These are phyloP conservation scores for Cordyceps tenuipes DNA, from an alignment of 2,329 filamentous ascomycete genomes.

Conservation along the genomic window DNA sequence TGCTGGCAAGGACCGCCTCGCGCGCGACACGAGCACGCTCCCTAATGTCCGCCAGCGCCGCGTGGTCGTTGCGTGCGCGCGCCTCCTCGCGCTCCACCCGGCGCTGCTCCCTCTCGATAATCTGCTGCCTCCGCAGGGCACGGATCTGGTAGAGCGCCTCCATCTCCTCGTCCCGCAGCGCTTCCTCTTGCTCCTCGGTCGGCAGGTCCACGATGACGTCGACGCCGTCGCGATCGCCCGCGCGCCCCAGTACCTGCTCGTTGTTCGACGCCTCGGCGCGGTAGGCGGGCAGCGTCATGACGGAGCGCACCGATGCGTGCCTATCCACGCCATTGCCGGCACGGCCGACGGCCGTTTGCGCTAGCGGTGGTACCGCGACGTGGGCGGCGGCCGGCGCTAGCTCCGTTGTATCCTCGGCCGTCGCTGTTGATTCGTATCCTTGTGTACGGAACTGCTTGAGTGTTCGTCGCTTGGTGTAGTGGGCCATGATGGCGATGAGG, in stretches of 20 bases:
- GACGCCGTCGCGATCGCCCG: constrained; percentile 86
- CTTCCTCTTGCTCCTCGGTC: constrained; percentile 69
- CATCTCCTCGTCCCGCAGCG: constrained; percentile 81
- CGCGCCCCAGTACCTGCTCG: constrained; percentile 77
- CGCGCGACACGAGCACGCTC: constrained; percentile 40
- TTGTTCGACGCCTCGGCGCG: constrained; percentile 61
- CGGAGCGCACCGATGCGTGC: constrained; percentile 79
- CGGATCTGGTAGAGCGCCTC: constrained; percentile 86
- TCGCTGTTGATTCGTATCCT: constrained; percentile 6
- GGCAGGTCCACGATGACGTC: constrained; percentile 85
- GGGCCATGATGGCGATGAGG: not conserved
- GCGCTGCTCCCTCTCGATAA: constrained; percentile 70
- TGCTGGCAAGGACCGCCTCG: constrained; percentile 27
- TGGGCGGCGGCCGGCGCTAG: not conserved
- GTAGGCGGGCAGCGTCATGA: constrained; percentile 89
- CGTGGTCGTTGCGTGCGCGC: constrained; percentile 59
- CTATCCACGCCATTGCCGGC: constrained; percentile 51
- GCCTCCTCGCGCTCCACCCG: constrained; percentile 63
- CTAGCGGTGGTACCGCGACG: not conserved
- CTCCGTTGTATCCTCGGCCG: not conserved
- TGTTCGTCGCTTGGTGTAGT: not conserved
- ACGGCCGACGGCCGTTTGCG: not conserved
- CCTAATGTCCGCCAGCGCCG: constrained; percentile 59
- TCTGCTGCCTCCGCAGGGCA: constrained; percentile 63
- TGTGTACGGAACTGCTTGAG: not conserved